Conservation (phyloP, 202 grass and related monocot genomes). For the Elaeis oleifera region DNA sequence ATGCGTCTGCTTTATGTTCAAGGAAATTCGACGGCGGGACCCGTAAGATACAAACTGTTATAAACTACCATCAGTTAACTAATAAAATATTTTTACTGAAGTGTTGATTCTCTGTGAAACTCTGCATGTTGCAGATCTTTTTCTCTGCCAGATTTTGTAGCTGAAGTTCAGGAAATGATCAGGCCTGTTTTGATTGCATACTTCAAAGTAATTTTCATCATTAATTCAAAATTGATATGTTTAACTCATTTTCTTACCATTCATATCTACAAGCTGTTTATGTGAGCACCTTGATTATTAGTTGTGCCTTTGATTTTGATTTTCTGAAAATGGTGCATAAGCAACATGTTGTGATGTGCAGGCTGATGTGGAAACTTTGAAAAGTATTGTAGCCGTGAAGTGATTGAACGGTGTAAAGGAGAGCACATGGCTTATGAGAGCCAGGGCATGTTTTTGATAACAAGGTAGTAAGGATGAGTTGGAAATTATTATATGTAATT, state of each 20-base stretch:
- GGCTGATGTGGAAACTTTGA: slow-evolving; percentile 65
- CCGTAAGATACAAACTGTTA: slow-evolving; percentile 61
- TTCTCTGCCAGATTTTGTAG: slow-evolving; percentile 82
- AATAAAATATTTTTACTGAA: slow-evolving; percentile 23
- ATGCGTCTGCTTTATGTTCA: slow-evolving; percentile 67
- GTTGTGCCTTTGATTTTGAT: not conserved
- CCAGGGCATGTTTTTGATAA: slow-evolving; percentile 91
- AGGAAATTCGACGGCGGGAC: slow-evolving; percentile 76
- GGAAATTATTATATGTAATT: not conserved
- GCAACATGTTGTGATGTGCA: slow-evolving; percentile 28
- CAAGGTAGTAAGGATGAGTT: slow-evolving; percentile 45
- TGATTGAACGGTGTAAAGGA: slow-evolving; percentile 89
- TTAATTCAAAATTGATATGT: too few relatives aligned
- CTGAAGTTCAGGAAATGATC: slow-evolving; percentile 88
- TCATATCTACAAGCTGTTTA: too few relatives aligned
- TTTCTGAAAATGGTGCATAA: not conserved
- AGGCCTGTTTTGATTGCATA: slow-evolving; percentile 78
- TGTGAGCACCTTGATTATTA: too few relatives aligned
- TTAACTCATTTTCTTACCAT: too few relatives aligned
- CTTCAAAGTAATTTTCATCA: slow-evolving; percentile 46
- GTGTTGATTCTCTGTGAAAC: slow-evolving; percentile 22
- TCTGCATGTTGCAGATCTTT: slow-evolving; percentile 46
- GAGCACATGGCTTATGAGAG: slow-evolving; percentile 75
- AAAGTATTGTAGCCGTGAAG: slow-evolving; percentile 56
- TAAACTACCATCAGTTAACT: slow-evolving; percentile 18